phyloP scores from a whole-genome alignment of 2,329 filamentous ascomycete genomes.

The Xylaria sp. region DNA sequence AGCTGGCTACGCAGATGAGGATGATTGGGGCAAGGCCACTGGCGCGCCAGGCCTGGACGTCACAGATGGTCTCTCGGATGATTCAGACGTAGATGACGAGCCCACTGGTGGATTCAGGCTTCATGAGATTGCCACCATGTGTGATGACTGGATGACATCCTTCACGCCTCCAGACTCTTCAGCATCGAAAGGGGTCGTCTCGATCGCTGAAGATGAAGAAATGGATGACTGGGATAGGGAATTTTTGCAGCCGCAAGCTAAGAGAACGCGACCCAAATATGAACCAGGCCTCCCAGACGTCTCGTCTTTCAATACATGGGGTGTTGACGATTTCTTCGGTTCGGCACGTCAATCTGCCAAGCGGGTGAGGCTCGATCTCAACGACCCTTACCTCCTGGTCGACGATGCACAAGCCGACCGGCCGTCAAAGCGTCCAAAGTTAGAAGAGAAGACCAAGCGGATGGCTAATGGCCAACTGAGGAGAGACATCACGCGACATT shows the following conservation, averaged over 20 bases:
- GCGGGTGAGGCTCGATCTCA: constrained; percentile 80
- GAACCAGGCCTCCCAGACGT: constrained; percentile 62
- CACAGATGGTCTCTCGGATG: constrained; percentile 41
- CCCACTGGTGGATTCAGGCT: constrained; percentile 74
- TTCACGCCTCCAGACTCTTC: constrained; percentile 44
- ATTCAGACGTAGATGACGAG: constrained; percentile 61
- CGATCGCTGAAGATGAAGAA: constrained; percentile 49
- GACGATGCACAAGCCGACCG: constrained; percentile 72
- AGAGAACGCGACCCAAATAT: constrained; percentile 67
- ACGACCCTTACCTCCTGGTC: constrained; percentile 83
- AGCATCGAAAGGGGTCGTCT: constrained; percentile 30
- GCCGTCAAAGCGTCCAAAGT: constrained; percentile 60
- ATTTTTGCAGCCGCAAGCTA: constrained; percentile 57
- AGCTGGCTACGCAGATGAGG: constrained; percentile 49
- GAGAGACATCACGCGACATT: constrained; percentile 76
- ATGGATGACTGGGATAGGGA: constrained; percentile 67
- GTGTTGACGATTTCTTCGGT: constrained; percentile 79
- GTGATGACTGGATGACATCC: constrained; percentile 79
- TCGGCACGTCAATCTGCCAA: constrained; percentile 74
- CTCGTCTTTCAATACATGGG: constrained; percentile 64
- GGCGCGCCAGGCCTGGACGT: constrained; percentile 47
- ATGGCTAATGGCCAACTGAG: constrained; percentile 71
- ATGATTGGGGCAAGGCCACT: constrained; percentile 51
- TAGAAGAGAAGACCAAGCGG: constrained; percentile 62
- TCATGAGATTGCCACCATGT: constrained; percentile 81